phyloP scores from a whole-genome alignment of 345 rosid genomes.

The Brassica napus region DNA sequence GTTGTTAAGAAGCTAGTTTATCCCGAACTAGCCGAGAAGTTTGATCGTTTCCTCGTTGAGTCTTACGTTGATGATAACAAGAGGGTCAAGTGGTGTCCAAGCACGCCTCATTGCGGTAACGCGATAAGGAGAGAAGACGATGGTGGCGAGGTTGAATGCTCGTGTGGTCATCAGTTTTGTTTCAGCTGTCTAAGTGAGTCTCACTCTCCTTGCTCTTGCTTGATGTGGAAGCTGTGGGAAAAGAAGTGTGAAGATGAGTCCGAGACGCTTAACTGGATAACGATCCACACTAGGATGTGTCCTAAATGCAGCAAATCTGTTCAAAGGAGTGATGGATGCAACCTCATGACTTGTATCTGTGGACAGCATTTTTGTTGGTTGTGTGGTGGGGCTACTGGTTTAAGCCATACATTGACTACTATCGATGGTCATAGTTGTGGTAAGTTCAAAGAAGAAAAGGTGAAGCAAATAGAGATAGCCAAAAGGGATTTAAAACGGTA shows the following conservation, averaged over 20 bases:
- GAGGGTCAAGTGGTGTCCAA: constrained; percentile 98
- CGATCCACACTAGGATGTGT: constrained; percentile 58
- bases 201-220: constrained; percentile 95
- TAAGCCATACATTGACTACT: constrained; percentile 40
- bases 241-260: constrained; percentile 70
- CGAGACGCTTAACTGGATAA: constrained; percentile 56
- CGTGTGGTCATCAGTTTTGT: constrained; percentile 86
- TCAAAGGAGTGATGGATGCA: constrained; percentile 65
- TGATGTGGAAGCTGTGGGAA: constrained; percentile 94
- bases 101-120: constrained; percentile 89
- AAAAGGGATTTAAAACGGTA: constrained; percentile 49
- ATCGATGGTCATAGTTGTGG: constrained; percentile 60
- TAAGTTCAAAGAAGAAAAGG: constrained; percentile 45
- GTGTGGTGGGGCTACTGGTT: constrained; percentile 65
- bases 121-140: constrained; percentile 78
- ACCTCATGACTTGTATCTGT: constrained; percentile 58
- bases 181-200: constrained; percentile 76
- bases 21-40: constrained; percentile 78
- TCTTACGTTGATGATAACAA: constrained; percentile 93
- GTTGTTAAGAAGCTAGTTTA: constrained; percentile 73
- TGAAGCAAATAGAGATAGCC: constrained; percentile 41
- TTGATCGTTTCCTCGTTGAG: constrained; percentile 89
- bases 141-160: constrained; percentile 88
- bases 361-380: constrained; percentile 71
- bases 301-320: constrained; percentile 61